phyloP scores from a whole-genome alignment of 2,329 filamentous ascomycete species.

The Neonectria faginata region DNA sequence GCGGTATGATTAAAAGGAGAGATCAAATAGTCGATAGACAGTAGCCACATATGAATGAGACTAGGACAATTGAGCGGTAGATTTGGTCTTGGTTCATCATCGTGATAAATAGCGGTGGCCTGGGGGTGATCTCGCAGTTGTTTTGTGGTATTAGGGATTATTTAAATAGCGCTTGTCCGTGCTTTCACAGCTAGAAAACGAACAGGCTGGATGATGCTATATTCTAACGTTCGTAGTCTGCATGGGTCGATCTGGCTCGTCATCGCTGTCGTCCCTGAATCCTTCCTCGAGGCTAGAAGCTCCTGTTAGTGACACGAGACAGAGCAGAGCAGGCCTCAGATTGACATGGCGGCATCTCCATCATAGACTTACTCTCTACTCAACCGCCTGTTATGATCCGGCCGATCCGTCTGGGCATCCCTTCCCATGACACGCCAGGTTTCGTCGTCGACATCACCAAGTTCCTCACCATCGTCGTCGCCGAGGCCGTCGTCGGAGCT shows the following conservation, averaged over 20 bases:
- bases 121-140: background rate
- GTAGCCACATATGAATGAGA: background rate
- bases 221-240: conserved; percentile 40
- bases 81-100: background rate
- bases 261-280: conserved; percentile 60
- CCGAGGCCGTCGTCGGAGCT: conserved; percentile 64
- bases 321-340: background rate
- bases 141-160: background rate
- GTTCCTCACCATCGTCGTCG: conserved; percentile 73
- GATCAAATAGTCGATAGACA: background rate
- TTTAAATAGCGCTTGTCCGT: too few relatives aligned
- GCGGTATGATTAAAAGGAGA: background rate
- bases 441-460: conserved; percentile 69
- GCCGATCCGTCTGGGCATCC: conserved; percentile 49
- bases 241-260: conserved; percentile 48
- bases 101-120: background rate
- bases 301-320: conserved; percentile 30
- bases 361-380: conserved; percentile 74
- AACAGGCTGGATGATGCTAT: conserved; percentile 16
- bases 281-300: conserved; percentile 67
- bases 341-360: background rate
- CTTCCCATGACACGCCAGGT: conserved; percentile 56
- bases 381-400: conserved; percentile 69
- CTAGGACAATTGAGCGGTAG: background rate
- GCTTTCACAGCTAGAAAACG: background rate